These are phyloP conservation scores for Kwoniella mangroviensis DNA, from an alignment of 768 basidiomycete genomes.

Conservation along the genomic window DNA sequence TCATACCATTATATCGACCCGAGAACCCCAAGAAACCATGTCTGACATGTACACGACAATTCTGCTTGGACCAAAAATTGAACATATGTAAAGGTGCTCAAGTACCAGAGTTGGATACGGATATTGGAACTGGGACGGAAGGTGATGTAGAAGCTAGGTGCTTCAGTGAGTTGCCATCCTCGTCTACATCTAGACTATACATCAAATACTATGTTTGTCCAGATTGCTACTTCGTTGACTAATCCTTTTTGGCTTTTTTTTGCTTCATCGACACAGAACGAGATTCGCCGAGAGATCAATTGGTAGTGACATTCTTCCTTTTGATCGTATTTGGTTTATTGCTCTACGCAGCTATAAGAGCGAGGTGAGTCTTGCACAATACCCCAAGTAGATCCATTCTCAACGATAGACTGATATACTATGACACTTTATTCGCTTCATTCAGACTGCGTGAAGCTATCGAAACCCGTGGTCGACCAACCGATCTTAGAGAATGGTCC, in stretches of 20 bases:
- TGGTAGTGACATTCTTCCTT: slow-evolving; percentile 88
- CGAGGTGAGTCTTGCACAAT: slow-evolving; percentile 32
- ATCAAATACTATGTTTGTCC: too few relatives aligned
- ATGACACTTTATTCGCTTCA: too few relatives aligned
- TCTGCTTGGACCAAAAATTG: slow-evolving; percentile 91
- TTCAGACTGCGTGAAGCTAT: slow-evolving; percentile 52
- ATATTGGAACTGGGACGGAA: slow-evolving; percentile 91
- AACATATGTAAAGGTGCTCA: slow-evolving; percentile 65
- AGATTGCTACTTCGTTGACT: too few relatives aligned
- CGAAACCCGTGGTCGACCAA: slow-evolving; percentile 52
- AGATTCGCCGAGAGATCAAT: slow-evolving; percentile 92
- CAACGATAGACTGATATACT: neutral
- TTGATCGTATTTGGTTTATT: slow-evolving; percentile 84
- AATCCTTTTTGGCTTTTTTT: too few relatives aligned
- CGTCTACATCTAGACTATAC: too few relatives aligned
- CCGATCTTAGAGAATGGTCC: slow-evolving; percentile 53
- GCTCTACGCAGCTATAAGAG: slow-evolving; percentile 73
- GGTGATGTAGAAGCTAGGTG: slow-evolving; percentile 94
- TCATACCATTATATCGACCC: slow-evolving; percentile 76
- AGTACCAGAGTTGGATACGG: slow-evolving; percentile 84
- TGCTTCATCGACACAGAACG: slow-evolving; percentile 65
- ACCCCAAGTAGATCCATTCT: neutral
- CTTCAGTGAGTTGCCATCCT: too few relatives aligned
- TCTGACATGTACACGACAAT: slow-evolving; percentile 89
- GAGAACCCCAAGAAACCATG: slow-evolving; percentile 88